Percentiles rank a stretch among this genome's conserved stretches.
phyloP scores from a whole-genome alignment of 1,284 basidiomycete genomes.

The Thelephora terrestris region DNA sequence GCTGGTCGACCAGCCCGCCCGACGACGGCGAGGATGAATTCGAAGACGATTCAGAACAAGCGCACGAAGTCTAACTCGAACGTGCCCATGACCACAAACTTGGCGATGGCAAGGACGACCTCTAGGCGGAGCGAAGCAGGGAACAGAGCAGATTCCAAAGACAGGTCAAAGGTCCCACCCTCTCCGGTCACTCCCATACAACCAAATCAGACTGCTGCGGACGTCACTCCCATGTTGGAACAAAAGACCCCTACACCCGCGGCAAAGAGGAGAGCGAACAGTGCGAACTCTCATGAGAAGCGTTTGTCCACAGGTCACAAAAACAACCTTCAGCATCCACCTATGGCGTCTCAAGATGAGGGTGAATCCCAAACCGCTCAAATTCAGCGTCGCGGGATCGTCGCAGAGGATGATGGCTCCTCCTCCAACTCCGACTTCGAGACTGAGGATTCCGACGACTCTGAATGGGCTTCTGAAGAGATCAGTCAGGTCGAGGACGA shows the following conservation, averaged over 20 bases:
- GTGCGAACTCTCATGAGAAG: too few relatives aligned
- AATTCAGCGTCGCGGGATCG: slow-evolving; percentile 17
- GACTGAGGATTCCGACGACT: slow-evolving; percentile 41
- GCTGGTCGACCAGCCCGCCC: background rate
- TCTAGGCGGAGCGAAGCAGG: background rate
- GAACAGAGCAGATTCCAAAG: background rate
- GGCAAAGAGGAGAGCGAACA: too few relatives aligned
- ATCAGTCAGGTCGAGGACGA: slow-evolving; percentile 28
- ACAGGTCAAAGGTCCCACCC: background rate
- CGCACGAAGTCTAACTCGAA: background rate
- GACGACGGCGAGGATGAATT: background rate
- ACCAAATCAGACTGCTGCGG: background rate
- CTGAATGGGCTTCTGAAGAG: slow-evolving; percentile 45
- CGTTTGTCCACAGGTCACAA: too few relatives aligned
- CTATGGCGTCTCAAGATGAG: too few relatives aligned
- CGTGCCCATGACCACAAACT: background rate
- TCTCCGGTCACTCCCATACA: background rate
- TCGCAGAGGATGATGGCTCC: slow-evolving; percentile 18
- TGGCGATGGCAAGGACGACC: background rate
- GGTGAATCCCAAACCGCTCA: background rate
- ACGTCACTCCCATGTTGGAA: background rate
- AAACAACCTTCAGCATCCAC: too few relatives aligned
- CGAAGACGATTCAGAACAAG: background rate
- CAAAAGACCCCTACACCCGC: background rate
- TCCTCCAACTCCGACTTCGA: slow-evolving; percentile 23